Evolutionary conservation across 805 yeast species (phyloP), one percentile per base, ranked within the genome.

Genomic region (Metschnikowia dekortorum): DNA sequence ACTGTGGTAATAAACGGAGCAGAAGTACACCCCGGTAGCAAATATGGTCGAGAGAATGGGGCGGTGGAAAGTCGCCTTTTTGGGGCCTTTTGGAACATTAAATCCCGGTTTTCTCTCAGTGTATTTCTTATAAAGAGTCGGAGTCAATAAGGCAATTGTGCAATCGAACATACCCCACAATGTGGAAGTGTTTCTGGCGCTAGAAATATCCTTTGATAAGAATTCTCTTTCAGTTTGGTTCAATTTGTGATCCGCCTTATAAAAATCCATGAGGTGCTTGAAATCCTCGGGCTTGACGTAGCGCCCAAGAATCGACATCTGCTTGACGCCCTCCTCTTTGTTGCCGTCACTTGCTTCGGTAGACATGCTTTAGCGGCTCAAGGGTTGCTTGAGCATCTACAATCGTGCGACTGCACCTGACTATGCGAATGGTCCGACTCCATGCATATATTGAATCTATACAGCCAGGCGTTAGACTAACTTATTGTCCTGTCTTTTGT

Each of bases 401-500:
- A 39, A 28, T 6, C n/a, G 41, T 13, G 41, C 41, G 41, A 39
- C 41, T 37, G n/a, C 28, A 22, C 16, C n/a, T 18, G 6, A 18
- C 13, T 18, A 16, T 39, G 43, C 34, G 43, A 29, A 29, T 8
- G 7, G 8, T 22, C n/a, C 38, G 36, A 8, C 34, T 18, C 37
- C 29, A 32, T 31, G n/a, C 16, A 31, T 18, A 41, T 41, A 31
- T 41, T 41, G 42, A 16, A 39, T 42, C 38, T 42, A 42, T 33
- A 42, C 38, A 46, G 33, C 52, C 56, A 39, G 43, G 14, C n/a
- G 30, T 39, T 39, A 56, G 13, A 52, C 52, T 47, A 59, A 56
- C 51, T 54, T 78, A 67, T 88, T 89, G 66, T 87, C 95, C 50
- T 67, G 65, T 77, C 95, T 87, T 78, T 82, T 87, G 53, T 83